Conservation (phyloP, 176 grass and related monocot species). For the Juncus inflexus region DNA sequence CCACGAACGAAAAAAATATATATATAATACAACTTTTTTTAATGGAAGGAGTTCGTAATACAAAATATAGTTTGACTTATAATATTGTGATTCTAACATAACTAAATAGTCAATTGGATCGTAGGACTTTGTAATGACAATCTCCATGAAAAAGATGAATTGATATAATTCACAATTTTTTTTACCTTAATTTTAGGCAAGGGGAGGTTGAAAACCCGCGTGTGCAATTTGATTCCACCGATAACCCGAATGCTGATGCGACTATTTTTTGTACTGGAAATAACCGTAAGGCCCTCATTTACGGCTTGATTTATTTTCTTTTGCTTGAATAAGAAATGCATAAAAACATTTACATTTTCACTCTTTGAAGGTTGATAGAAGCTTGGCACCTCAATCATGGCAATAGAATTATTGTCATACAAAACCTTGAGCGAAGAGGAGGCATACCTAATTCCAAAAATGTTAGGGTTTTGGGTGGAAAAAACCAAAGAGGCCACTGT, state of each 20-base stretch:
- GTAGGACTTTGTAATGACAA: background rate
- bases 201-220: constrained; percentile 59
- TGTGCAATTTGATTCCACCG: constrained; percentile 41
- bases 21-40: background rate
- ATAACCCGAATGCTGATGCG: constrained; percentile 54
- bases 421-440: constrained; percentile 46
- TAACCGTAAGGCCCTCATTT: constrained; percentile 32
- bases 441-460: constrained; percentile 71
- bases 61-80: background rate
- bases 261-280: constrained; percentile 18
- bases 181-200: constrained; percentile 58
- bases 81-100: background rate
- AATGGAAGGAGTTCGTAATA: background rate
- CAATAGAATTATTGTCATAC: constrained; percentile 53
- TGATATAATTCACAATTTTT: background rate
- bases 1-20: background rate
- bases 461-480: constrained; percentile 59
- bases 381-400: constrained; percentile 53
- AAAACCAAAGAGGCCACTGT: constrained; percentile 59
- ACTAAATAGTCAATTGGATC: background rate
- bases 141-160: background rate
- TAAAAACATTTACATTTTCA: constrained; percentile 49
- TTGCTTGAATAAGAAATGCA: constrained; percentile 53
- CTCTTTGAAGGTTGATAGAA: constrained; percentile 79
- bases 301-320: constrained; percentile 45